Evolutionary conservation across 805 yeast genomes (phyloP), one percentile per base, ranked within the genome.

Genomic region (Cyberlindnera xylosilytica): DNA sequence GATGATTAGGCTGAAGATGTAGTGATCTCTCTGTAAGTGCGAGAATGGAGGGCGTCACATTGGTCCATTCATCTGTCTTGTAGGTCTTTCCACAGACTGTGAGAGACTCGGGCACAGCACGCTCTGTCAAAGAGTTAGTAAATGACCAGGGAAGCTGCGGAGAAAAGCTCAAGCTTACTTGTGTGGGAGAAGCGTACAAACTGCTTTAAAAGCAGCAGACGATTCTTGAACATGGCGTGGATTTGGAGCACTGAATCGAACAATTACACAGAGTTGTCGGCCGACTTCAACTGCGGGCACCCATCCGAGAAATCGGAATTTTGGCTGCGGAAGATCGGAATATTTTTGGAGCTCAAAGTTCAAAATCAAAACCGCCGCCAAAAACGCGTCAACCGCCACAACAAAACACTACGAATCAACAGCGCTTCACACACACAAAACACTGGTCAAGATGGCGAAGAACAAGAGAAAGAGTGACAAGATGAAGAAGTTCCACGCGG

Each of bases 41-140:
- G 10, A 82, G 54, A 32, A 93, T 88, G 28, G 83, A 72, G 2
- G 81, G 81, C 0, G 97, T 86, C 1, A 87, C 83, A 57, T 93
- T 93, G 2, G 97, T 88, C 85, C 87, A 79, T 29, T 78, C 83
- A 60, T 89, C 95, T 0, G 81, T 72, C 17, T 66, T 60, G 56
- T 79, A 83, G 0, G 62, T 52, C 41, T 72, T 68, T 1, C 81
- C 83, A 37, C 72, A 68, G 2, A 86, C 63, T 15, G 38, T 57
- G 47, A 41, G 68, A 32, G 41, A 58, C 6, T 56, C 57, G 10
- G 70, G 73, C 2, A 44, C 23, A 3, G 23, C 29, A 7, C 47
- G 32, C 37, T 49, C 45, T 38, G 39, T 33, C 3, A 4, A n/a
- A n/a, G n/a, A n/a, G n/a, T n/a, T n/a, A n/a, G n/a, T n/a, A n/a